phyloP scores from a whole-genome alignment of 2,329 filamentous ascomycete genomes.

The Diaporthe caulivora region DNA sequence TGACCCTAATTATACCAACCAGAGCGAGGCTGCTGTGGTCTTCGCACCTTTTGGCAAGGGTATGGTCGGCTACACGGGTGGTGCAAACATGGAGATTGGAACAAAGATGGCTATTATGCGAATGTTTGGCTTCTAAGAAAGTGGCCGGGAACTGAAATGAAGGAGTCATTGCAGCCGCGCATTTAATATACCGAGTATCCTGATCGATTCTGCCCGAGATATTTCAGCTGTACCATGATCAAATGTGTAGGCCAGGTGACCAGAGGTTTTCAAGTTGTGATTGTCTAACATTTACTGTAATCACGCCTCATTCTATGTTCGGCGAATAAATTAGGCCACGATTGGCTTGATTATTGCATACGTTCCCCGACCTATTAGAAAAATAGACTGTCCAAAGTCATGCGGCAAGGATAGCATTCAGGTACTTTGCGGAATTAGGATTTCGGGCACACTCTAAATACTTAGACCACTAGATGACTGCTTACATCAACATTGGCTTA shows the following conservation, averaged over 20 bases:
- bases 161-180: neutral
- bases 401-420: too few species aligned
- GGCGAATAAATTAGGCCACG: neutral
- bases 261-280: neutral
- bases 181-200: neutral
- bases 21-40: neutral
- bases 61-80: neutral
- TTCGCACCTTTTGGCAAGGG: neutral
- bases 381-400: accelerated
- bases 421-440: too few species aligned
- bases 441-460: too few species aligned
- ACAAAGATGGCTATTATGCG: neutral
- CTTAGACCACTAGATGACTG: too few species aligned
- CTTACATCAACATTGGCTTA: too few species aligned
- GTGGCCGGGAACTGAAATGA: neutral
- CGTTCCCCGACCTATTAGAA: neutral
- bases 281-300: too few species aligned
- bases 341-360: neutral
- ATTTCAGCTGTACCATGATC: neutral
- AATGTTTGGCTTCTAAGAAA: neutral
- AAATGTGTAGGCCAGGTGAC: neutral
- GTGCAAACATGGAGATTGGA: neutral
- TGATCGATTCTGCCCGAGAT: neutral
- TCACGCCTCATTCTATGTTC: neutral
- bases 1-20: neutral